Base-by-base conservation (phyloP, 2,329 filamentous ascomycete species). In the Fusarium sp. region DNA sequence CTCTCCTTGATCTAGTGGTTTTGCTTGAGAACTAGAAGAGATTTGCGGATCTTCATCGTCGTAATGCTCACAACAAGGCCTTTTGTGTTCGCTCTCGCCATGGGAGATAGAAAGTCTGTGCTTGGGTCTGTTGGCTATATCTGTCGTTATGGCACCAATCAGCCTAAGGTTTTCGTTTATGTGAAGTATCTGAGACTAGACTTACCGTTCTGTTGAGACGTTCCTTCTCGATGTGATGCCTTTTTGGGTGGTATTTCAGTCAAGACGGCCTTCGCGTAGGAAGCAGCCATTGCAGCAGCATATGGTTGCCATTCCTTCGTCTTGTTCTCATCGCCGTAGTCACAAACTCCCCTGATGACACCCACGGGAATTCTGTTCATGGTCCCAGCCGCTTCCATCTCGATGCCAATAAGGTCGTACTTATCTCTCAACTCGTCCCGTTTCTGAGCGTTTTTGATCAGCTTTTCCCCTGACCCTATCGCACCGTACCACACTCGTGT, bases 291-390 rank as follows among this genome's bases (percentile, higher is more conserved):
- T 71, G 73, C 73, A 5, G 75, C 72, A 3, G 75, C 75, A 50
- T 75, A 77, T 3, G 70, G 71, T 25, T 75, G 72, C 75, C 74
- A 77, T 2, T 66, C 59, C 41, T 74, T 72, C 38, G 72, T 75
- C 46, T 76, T 76, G 34, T 72, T 65, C 22, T 61, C 48, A 41
- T 77, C 74, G 1, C 48, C 73, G 36, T 77, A 77, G 50, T 77
- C 72, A 45, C 73, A 76, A 7, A 73, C 73, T 0, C 73, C 74
- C 29, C 73, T 65, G 15, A 77, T 70, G 0, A 77, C 73, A 1
- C 70, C 70, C 2, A 72, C 72, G 0, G 73, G 70, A 24, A 77
- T 70, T 2, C 55, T 57, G 19, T 76, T 74, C 72, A 75, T 74
- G 0, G 60, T 70, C 0, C 74, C 75, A 0, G 72, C 74, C 2